Conservation (phyloP, 371 early-diverging fungal species). For the Zopfochytrium polystomum region DNA sequence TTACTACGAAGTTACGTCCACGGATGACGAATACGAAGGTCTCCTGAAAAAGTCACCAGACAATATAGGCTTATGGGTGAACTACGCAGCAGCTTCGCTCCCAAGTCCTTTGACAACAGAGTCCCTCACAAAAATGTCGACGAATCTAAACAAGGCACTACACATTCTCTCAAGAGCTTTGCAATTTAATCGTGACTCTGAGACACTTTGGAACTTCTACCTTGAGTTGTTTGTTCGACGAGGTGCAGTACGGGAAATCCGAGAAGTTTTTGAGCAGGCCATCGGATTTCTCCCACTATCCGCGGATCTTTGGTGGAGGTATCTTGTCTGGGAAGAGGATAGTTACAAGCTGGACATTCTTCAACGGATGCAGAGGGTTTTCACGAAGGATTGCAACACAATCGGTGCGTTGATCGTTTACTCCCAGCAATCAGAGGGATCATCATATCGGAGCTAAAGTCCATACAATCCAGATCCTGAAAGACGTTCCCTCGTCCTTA, state of each 20-base stretch:
- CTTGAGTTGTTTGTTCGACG: conserved; percentile 38
- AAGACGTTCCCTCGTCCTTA: neutral
- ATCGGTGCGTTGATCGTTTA: neutral
- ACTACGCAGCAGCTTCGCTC: conserved; percentile 30
- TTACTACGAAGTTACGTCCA: conserved; percentile 25
- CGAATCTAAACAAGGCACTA: conserved; percentile 24
- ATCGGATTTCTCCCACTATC: conserved; percentile 26
- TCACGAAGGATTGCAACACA: neutral
- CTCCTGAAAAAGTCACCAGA: conserved; percentile 19
- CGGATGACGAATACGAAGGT: conserved; percentile 26
- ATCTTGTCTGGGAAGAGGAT: conserved; percentile 31
- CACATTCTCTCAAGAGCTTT: conserved; percentile 33
- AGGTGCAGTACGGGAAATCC: conserved; percentile 19
- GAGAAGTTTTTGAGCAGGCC: conserved; percentile 40
- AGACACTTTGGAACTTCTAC: conserved; percentile 38
- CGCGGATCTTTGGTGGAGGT: conserved; percentile 34
- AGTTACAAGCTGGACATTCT: conserved; percentile 11
- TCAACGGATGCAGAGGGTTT: conserved; percentile 21
- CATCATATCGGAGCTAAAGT: neutral
- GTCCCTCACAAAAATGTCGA: conserved; percentile 7
- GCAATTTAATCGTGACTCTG: conserved; percentile 23
- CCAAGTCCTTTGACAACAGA: conserved; percentile 28
- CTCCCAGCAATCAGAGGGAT: neutral
- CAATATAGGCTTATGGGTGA: conserved; percentile 32
- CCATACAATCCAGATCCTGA: neutral